Evolutionary conservation across 2,329 filamentous ascomycete genomes (phyloP).

Genomic region (Lomentospora prolificans): DNA sequence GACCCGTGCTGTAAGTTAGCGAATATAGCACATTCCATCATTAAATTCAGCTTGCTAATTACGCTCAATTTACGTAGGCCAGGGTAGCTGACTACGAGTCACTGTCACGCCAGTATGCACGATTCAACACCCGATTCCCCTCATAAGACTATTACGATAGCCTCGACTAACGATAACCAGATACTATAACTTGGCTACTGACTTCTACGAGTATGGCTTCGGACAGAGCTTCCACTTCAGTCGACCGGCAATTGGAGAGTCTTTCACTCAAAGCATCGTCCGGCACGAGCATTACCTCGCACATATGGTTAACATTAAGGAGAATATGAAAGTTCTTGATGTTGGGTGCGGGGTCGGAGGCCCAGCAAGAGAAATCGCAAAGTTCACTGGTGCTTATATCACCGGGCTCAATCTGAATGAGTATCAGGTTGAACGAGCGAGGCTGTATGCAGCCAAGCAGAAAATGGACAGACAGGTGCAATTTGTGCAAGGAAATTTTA

Average conservation of each 20-base stretch:
- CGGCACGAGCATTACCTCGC: conserved; percentile 98
- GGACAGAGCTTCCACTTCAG: conserved; percentile 95
- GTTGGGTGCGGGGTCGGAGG: conserved; percentile 96
- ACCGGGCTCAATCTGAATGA: conserved; percentile 97
- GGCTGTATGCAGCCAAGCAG: conserved; percentile 71
- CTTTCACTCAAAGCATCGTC: conserved; percentile 81
- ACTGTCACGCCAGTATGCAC: conserved; percentile 86
- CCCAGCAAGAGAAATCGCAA: conserved; percentile 88
- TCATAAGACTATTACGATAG: background rate
- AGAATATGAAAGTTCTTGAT: conserved; percentile 83
- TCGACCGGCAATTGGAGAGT: conserved; percentile 31
- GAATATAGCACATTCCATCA: background rate
- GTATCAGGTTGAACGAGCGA: conserved; percentile 96
- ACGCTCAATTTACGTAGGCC: conserved; percentile 38
- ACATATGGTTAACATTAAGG: conserved; percentile 73
- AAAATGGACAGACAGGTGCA: conserved; percentile 67
- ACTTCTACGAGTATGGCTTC: conserved; percentile 96
- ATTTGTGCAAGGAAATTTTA: conserved; percentile 95
- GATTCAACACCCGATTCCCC: background rate
- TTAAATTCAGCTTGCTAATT: background rate
- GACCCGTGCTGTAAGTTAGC: conserved; percentile 57
- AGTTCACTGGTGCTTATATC: conserved; percentile 84
- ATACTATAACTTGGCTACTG: conserved; percentile 48
- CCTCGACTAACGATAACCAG: background rate
- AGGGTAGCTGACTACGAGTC: conserved; percentile 84